Evolutionary conservation across 163 green algal species (phyloP), one percentile per base, ranked within the genome.

Genomic region (Chlorella variabilis): DNA sequence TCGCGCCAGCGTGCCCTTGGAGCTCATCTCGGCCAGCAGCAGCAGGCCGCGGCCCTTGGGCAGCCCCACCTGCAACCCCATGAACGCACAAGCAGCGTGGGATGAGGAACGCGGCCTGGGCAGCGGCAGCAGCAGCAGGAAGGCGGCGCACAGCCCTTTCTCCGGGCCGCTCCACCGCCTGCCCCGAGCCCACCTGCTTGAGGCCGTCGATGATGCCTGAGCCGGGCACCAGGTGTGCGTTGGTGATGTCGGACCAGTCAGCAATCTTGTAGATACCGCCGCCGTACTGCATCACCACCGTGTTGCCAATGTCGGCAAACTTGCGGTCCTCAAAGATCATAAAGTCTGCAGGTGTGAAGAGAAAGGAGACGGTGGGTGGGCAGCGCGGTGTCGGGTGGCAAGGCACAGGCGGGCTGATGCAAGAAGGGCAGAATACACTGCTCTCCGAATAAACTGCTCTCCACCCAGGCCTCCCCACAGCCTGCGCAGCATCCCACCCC

Each of bases 291-390:
- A 88, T 90, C 27, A 97, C 94, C 58, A 99, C 97, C 0, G 97
- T 99, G 94, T 99, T 99, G 83, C 97, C 97, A 75, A 99, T 99
- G 90, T 99, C 97, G 0, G 97, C 97, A 92, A 99, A 99, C 90
- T 99, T 99, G 81, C 97, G 93, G 89, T 99, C 97, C 91, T 99
- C 97, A 84, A 99, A 99, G 56, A 99, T 98, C 56, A 99, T 75
- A 85, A 99, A 99, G 84, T 99, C 93, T 96, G 91, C 51, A 51
- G 3, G 36, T 17, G 15, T 34, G 29, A 27, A 41, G 18, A 11
- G 27, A 18, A 4, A 56, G 17, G 27, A 20, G n/a, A n/a, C n/a
- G n/a, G n/a, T n/a, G n/a, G n/a, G n/a, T n/a, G n/a, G n/a, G n/a
- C n/a, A n/a, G n/a, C n/a, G n/a, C n/a, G n/a, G n/a, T n/a, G n/a